Conservation (phyloP, 2,329 filamentous ascomycete species). For the Penicillium aurantiogriseum region DNA sequence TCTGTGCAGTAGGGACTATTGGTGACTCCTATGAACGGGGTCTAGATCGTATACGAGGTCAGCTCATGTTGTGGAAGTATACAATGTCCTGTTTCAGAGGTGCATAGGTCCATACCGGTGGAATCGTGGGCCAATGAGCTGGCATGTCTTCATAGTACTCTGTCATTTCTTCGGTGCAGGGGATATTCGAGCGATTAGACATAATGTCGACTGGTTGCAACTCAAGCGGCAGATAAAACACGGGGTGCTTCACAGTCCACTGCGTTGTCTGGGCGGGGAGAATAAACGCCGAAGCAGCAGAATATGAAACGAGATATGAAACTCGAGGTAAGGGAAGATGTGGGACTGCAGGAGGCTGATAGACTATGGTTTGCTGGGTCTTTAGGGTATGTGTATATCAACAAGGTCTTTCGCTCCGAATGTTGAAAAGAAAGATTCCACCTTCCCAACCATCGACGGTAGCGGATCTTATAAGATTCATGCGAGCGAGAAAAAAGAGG, state of each 20-base stretch:
- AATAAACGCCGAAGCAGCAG: conserved; percentile 18
- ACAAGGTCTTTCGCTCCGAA: background rate
- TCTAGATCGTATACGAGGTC: conserved; percentile 14
- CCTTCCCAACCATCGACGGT: conserved; percentile 6
- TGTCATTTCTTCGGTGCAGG: conserved; percentile 28
- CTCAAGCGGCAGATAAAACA: conserved; percentile 29
- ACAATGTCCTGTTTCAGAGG: background rate
- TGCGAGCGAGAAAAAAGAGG: conserved; percentile 10
- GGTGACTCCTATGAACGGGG: conserved; percentile 26
- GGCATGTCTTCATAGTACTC: conserved; percentile 31
- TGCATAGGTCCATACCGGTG: conserved; percentile 30
- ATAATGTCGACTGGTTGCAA: conserved; percentile 23
- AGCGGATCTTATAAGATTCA: conserved; percentile 21
- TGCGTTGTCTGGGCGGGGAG: conserved; percentile 20
- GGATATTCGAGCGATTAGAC: conserved; percentile 26
- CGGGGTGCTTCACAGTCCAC: conserved; percentile 7
- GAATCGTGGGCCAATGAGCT: conserved; percentile 30
- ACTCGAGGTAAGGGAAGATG: conserved; percentile 16
- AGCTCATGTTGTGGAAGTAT: conserved; percentile 10
- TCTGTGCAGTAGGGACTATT: conserved; percentile 36
- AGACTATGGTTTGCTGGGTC: conserved; percentile 5
- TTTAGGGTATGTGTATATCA: conserved; percentile 8
- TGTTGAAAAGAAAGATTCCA: conserved; percentile 2
- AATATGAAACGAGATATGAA: conserved; percentile 27
- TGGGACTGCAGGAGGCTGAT: conserved; percentile 13